Percentiles rank a stretch among this genome's conserved stretches.
Conservation (phyloP, 1,284 basidiomycete species). For the Sporisorium sorghi region DNA sequence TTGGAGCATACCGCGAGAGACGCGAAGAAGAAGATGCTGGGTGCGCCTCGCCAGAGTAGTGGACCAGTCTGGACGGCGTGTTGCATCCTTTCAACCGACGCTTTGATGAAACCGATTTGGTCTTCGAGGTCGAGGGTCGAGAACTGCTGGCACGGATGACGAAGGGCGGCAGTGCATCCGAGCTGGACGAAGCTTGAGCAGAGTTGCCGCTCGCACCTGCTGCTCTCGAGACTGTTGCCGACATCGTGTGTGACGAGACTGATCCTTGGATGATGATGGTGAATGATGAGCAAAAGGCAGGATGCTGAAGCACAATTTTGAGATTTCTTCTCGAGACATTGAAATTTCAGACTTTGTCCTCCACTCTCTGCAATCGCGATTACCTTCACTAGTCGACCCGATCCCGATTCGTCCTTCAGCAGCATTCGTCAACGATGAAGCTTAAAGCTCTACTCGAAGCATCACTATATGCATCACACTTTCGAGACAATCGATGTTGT, state of each 20-base stretch:
- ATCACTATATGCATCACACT: no score
- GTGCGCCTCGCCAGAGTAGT: conserved; percentile 43
- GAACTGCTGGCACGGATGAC: conserved; percentile 33
- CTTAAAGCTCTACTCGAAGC: no score
- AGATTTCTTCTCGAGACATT: conserved; percentile 8
- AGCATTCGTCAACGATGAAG: background rate
- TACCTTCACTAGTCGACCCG: background rate
- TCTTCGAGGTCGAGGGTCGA: conserved; percentile 20
- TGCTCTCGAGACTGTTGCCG: conserved; percentile 1
- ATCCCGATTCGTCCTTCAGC: background rate
- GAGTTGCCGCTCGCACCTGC: background rate
- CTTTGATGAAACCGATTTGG: conserved; percentile 7
- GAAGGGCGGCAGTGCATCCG: conserved; percentile 27
- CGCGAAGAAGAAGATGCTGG: conserved; percentile 36
- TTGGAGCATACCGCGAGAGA: conserved; percentile 24
- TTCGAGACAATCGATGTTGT: background rate
- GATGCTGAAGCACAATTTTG: background rate
- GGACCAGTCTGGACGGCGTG: conserved; percentile 31
- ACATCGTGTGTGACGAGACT: background rate
- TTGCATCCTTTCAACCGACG: conserved; percentile 41
- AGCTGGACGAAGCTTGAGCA: background rate
- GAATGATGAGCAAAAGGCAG: background rate
- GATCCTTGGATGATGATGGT: background rate
- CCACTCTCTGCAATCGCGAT: conserved; percentile 12
- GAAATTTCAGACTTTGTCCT: conserved; percentile 12